phyloP scores from a whole-genome alignment of 768 basidiomycete species.

The Coprinopsis marcescibilis region DNA sequence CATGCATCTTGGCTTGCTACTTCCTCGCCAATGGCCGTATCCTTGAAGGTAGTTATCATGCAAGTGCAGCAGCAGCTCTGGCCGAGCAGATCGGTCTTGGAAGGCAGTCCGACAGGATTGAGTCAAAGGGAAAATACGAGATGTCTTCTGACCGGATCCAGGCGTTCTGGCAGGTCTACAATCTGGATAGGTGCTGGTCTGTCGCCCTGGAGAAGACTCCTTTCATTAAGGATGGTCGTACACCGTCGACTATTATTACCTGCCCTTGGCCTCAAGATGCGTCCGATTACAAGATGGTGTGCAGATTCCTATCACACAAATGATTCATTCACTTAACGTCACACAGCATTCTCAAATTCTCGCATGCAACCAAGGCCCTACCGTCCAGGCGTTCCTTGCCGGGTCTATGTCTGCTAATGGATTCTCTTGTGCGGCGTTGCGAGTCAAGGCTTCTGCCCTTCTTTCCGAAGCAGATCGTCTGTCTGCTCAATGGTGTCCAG shows the following conservation, averaged over 20 bases:
- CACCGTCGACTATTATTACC: conserved; percentile 52
- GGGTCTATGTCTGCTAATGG: conserved; percentile 50
- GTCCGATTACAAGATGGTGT: conserved; percentile 66
- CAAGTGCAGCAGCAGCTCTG: conserved; percentile 66
- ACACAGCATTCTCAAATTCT: conserved; percentile 51
- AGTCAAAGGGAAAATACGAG: conserved; percentile 41
- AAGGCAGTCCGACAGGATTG: conserved; percentile 26
- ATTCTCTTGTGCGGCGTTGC: conserved; percentile 59
- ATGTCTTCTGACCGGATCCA: conserved; percentile 58
- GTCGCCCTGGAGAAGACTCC: conserved; percentile 63
- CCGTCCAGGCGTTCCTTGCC: conserved; percentile 57
- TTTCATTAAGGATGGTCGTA: conserved; percentile 58
- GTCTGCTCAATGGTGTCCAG: conserved; percentile 53
- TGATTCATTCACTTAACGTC: conserved; percentile 7
- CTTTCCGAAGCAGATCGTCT: conserved; percentile 63
- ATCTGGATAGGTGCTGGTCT: conserved; percentile 78
- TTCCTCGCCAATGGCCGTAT: conserved; percentile 72
- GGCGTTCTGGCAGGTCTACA: conserved; percentile 82
- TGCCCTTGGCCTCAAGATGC: conserved; percentile 76
- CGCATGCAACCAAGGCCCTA: conserved; percentile 46
- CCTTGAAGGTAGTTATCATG: conserved; percentile 75
- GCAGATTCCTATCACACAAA: conserved; percentile 17
- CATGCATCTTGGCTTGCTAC: conserved; percentile 69
- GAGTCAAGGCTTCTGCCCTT: conserved; percentile 72
- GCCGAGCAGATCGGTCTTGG: conserved; percentile 67